Evolutionary conservation across 176 grass and related monocot species (phyloP).

Genomic region (Canna indica): DNA sequence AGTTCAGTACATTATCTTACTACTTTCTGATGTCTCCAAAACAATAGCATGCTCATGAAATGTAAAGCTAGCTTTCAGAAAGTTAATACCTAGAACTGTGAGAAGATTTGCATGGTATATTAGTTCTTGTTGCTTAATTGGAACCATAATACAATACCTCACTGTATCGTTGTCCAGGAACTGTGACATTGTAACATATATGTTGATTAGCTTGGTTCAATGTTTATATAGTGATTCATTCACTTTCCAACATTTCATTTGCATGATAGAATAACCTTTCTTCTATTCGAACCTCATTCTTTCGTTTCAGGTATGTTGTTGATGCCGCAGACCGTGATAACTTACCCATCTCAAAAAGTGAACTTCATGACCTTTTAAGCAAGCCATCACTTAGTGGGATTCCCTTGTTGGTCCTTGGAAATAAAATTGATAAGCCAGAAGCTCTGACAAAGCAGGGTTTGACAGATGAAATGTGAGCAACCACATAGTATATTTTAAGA

Average conservation of each 20-base stretch:
- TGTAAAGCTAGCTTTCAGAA: neutral
- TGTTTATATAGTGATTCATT: neutral
- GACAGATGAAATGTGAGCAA: constrained; percentile 64
- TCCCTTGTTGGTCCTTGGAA: constrained; percentile 83
- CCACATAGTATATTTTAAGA: neutral
- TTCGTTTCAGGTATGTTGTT: constrained; percentile 73
- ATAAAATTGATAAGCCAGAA: constrained; percentile 88
- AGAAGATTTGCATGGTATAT: neutral
- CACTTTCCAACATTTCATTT: neutral
- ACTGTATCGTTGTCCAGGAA: neutral
- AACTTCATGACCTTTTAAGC: constrained; percentile 92
- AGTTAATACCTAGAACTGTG: neutral
- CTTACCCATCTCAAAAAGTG: constrained; percentile 84
- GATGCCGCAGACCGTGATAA: constrained; percentile 92
- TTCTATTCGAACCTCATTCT: neutral
- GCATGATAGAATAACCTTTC: neutral
- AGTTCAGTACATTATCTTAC: too few relatives aligned
- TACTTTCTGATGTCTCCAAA: too few relatives aligned
- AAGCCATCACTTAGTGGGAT: constrained; percentile 78
- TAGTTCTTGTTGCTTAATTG: neutral
- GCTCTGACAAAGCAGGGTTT: constrained; percentile 72
- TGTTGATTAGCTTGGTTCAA: neutral
- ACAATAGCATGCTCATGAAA: neutral
- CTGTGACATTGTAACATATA: neutral
- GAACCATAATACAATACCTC: neutral